A percentile compares a stretch with the other conserved stretches of the same genome.
Conservation (phyloP, 2,329 filamentous ascomycete genomes). For the Aspergillus sojae region DNA sequence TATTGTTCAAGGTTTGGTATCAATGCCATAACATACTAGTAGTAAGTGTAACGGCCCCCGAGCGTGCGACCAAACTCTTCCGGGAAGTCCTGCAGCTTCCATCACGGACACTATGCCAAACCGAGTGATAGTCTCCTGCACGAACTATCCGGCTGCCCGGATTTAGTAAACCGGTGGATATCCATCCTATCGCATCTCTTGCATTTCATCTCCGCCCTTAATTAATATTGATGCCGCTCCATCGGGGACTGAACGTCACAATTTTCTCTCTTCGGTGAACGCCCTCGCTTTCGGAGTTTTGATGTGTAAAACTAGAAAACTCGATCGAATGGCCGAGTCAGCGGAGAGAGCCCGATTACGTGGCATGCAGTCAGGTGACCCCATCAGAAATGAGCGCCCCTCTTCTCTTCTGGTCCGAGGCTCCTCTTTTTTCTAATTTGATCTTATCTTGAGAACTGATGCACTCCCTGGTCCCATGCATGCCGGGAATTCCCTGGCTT, state of each 20-base stretch:
- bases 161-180: conserved; percentile 18
- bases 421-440: not conserved
- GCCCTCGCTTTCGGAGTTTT: not conserved
- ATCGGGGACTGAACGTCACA: too few relatives aligned
- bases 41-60: conserved; percentile 2
- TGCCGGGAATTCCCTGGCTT: conserved; percentile 1
- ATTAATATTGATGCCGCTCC: not conserved
- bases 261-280: not conserved
- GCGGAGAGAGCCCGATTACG: not conserved
- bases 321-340: not conserved
- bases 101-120: conserved; percentile 19
- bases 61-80: not conserved
- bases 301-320: not conserved
- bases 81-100: conserved; percentile 4
- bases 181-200: conserved; percentile 7
- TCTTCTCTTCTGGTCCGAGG: not conserved
- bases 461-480: conserved; percentile 2
- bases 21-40: not conserved
- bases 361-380: conserved; percentile 1
- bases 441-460: not conserved
- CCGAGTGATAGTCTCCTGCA: not conserved
- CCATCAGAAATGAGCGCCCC: not conserved
- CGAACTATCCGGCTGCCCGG: conserved; percentile 6
- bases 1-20: not conserved
- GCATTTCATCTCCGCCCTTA: conserved; percentile 9